These are phyloP conservation scores for Candida smagusa DNA, from an alignment of 1,139 yeast species.

Conservation along the genomic window DNA sequence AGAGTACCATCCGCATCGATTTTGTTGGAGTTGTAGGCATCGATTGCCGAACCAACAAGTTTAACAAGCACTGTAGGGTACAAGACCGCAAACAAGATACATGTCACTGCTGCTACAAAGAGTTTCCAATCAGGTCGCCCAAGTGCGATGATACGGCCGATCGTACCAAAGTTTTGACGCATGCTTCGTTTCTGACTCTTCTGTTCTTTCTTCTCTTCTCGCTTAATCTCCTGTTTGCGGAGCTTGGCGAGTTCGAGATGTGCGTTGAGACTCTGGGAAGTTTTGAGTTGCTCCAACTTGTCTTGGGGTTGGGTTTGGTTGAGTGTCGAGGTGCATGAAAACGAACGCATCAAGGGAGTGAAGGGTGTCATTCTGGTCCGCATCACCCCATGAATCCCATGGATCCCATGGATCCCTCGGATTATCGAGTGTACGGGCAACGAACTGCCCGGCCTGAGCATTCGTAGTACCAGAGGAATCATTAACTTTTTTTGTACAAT, in stretches of 20 bases:
- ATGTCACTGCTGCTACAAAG: slow-evolving; percentile 39
- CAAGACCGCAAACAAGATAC: slow-evolving; percentile 44
- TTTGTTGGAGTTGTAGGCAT: slow-evolving; percentile 37
- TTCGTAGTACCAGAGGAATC: slow-evolving; percentile 1
- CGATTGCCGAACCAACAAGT: slow-evolving; percentile 46
- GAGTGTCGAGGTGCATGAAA: background rate
- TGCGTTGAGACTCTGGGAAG: slow-evolving; percentile 23
- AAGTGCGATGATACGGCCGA: slow-evolving; percentile 34
- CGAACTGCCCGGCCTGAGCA: slow-evolving; percentile 2
- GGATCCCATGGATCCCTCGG: background rate
- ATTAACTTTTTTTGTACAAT: background rate
- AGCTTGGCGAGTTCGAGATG: slow-evolving; percentile 29
- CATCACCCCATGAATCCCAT: too few species aligned
- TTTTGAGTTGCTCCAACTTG: slow-evolving; percentile 9
- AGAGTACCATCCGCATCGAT: slow-evolving; percentile 41
- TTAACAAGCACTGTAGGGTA: slow-evolving; percentile 47
- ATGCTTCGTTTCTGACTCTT: slow-evolving; percentile 24
- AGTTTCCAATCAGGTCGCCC: slow-evolving; percentile 42
- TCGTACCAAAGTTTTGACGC: slow-evolving; percentile 33
- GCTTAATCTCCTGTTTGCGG: slow-evolving; percentile 26
- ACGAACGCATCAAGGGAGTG: too few species aligned
- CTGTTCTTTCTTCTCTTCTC: slow-evolving; percentile 32
- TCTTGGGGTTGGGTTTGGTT: slow-evolving; percentile 4
- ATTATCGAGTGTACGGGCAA: background rate
- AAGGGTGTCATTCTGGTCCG: too few species aligned